These are phyloP conservation scores for Echium plantagineum DNA, from an alignment of 257 asterid species.

Conservation along the genomic window DNA sequence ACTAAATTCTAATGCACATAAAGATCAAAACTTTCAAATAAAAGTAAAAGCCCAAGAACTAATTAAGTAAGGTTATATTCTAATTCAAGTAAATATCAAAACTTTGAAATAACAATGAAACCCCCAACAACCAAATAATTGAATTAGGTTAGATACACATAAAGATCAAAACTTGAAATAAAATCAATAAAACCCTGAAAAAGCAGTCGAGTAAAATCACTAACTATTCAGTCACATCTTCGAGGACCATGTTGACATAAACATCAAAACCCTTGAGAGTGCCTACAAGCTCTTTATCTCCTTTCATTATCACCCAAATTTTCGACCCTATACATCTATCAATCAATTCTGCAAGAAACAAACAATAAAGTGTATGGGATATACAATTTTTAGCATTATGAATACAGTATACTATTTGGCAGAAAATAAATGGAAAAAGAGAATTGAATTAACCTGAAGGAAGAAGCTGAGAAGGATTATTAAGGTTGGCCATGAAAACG, in stretches of 20 bases:
- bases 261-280: constrained; percentile 79
- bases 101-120: no score
- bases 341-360: constrained; percentile 44
- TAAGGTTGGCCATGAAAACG: constrained; percentile 3
- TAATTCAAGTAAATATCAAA: no score
- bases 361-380: no score
- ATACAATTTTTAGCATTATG: no score
- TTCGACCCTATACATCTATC: constrained; percentile 81
- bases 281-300: constrained; percentile 78
- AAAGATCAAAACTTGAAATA: not conserved
- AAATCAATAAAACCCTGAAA: not conserved
- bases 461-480: constrained; percentile 75
- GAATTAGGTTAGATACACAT: no score
- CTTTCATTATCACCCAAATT: constrained; percentile 89
- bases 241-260: constrained; percentile 81
- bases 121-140: no score
- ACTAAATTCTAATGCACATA: no score
- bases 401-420: no score
- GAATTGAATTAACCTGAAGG: constrained; percentile 43
- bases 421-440: not conserved
- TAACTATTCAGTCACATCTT: constrained; percentile 77
- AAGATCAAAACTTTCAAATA: no score
- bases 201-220: constrained; percentile 6
- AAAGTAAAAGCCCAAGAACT: no score
- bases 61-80: no score